Base-by-base conservation (phyloP, 495 filamentous ascomycete species). In the Bryoglossum gracile region DNA sequence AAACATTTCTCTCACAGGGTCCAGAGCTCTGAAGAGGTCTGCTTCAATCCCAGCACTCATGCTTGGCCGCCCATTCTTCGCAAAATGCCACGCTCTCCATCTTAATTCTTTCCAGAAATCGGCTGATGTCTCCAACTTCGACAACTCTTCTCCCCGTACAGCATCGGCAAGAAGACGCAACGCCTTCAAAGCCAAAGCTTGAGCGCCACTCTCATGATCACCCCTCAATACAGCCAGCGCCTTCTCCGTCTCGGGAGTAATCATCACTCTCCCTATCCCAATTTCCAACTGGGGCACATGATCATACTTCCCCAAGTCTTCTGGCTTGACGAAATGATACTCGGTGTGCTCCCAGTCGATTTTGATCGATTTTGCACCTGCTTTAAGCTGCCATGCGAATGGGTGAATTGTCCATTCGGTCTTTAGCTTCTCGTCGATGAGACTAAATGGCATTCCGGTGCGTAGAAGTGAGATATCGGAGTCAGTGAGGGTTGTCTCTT, bases 341-440 rank as follows among this genome's bases (percentile, higher is more conserved):
- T 58, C 61, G 0, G 76, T 71, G 53, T 84, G 79, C 55, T 86
- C 82, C 79, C 80, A 82, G 62, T 84, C 74, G 23, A 74, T 70
- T 9, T 56, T 57, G 43, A 84, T 80, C 13, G 58, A 41, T 24
- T 65, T 60, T 1, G 51, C 28, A 13, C 44, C 17, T 1, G 58
- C 50, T 33, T 72, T 75, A 9, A 84, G 66, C 6, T 64, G 65
- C 51, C 78, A 86, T 1, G 69, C 69, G 52, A 84, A 84, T 2
- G 82, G 78, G 42, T 79, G 68, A 33, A 86, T 66, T 5, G 68
- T 83, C 82, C 81, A 86, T 57, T 73, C 62, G 4, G 77, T 74
- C 9, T 66, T 58, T 10, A 82, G 56, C 8, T 66, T 64, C 2
- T 58, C 33, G 50, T 85, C 82, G 11, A 48, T 49, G 50, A 85